Base-by-base conservation (phyloP, 371 early-diverging fungal species). In the Apophysomyces elegans region DNA sequence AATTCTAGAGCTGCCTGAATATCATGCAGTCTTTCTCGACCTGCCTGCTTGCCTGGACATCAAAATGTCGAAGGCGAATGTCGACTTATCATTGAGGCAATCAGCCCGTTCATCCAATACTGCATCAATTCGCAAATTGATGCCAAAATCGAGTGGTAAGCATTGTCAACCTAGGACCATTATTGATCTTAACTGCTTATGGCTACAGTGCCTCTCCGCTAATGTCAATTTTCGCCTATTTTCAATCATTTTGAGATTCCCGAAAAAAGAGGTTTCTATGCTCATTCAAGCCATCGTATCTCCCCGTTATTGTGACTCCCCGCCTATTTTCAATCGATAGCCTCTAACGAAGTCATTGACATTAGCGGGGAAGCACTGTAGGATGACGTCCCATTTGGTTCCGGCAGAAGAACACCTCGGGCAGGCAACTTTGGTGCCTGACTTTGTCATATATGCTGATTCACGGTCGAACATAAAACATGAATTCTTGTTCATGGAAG, bases 401-500 rank as follows among this genome's bases (percentile, higher is more conserved):
- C 41, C 41, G 8, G 41, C 16, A 64, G 71, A 67, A 18, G 58
- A 32, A 71, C 65, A 0, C 62, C 64, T 39, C 38, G 21, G 56
- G 57, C 63, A 67, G 5, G 37, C 43, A 16, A 36, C 57, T 11
- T 58, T 71, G 72, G 65, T 67, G 32, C 68, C 67, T 26, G 65
- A 71, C 32, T 45, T 67, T 6, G 60, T 43, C 11, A 39, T 65
- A 12, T 71, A 61, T 56, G 8, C 65, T 41, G 68, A 71, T 18
- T 11, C 45, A 2, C 13, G 50, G 16, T 65, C 72, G 13, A 36
- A 8, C 11, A 62, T 37, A 14, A 64, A 67, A 12, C 59, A 57
- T n/a, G 67, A 71, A 45, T 67, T 70, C 0, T 64, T 67, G 37
- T 59, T 65, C 62, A 62, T 71, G n/a, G 64, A 71, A 61, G 65